phyloP scores from a whole-genome alignment of 257 asterid species.

The Salvia splendens region DNA sequence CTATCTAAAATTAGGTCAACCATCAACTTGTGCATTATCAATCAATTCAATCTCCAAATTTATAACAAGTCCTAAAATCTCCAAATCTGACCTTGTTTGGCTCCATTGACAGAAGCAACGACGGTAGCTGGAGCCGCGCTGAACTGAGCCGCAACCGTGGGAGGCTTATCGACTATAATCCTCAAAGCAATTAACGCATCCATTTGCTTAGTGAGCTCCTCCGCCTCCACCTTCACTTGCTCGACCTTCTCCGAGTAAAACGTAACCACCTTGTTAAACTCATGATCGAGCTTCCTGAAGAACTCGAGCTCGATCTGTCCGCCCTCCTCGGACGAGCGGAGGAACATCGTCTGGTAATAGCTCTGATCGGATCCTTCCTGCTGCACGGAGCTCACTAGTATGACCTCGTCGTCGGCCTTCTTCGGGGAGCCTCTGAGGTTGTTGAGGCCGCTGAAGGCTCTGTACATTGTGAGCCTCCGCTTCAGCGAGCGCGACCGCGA shows the following conservation, averaged over 20 bases:
- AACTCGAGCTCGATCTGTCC: slow-evolving; percentile 65
- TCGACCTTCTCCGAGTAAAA: slow-evolving; percentile 57
- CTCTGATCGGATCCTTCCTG: slow-evolving; percentile 38
- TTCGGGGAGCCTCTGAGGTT: slow-evolving; percentile 27
- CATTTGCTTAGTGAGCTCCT: slow-evolving; percentile 69
- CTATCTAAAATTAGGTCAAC: no score
- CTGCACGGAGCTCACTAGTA: slow-evolving; percentile 52
- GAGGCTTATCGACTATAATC: slow-evolving; percentile 55
- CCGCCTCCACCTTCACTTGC: slow-evolving; percentile 56
- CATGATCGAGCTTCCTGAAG: slow-evolving; percentile 59
- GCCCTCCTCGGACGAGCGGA: slow-evolving; percentile 62
- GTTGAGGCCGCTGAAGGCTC: slow-evolving; percentile 75
- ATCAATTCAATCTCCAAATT: not conserved
- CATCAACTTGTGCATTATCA: not conserved
- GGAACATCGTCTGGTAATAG: slow-evolving; percentile 61
- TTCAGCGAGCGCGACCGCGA: slow-evolving; percentile 39
- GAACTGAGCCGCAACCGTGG: not conserved
- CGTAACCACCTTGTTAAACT: slow-evolving; percentile 64
- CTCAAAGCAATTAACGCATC: slow-evolving; percentile 83
- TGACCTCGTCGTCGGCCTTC: slow-evolving; percentile 65
- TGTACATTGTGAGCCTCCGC: slow-evolving; percentile 64
- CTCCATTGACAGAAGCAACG: slow-evolving; percentile 39
- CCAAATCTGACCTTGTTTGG: slow-evolving; percentile 45
- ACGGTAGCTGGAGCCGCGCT: slow-evolving; percentile 43
- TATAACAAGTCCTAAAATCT: not conserved